Conservation (phyloP, 1,139 yeast genomes). For the Hyphopichia buzzinii region DNA sequence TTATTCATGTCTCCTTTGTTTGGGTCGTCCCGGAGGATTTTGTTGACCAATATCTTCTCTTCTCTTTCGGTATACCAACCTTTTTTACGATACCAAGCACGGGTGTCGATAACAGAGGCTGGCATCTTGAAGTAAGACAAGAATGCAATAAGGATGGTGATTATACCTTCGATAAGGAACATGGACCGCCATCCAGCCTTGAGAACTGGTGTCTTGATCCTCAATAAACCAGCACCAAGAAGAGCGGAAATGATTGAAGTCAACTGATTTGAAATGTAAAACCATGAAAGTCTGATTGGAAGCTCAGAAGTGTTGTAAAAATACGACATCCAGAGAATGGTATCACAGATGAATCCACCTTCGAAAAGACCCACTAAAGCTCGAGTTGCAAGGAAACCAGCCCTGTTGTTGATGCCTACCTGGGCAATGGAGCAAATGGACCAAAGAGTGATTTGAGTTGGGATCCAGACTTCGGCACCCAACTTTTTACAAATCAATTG, state of each 20-base stretch:
- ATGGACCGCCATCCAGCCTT: conserved; percentile 34
- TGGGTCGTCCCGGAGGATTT: conserved; percentile 32
- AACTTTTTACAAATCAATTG: conserved; percentile 30
- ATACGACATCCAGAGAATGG: conserved; percentile 31
- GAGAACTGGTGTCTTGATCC: conserved; percentile 11
- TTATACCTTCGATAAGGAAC: conserved; percentile 32
- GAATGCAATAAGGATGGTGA: conserved; percentile 29
- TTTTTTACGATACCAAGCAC: conserved; percentile 23
- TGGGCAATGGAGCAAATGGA: conserved; percentile 25
- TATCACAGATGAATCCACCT: conserved; percentile 32
- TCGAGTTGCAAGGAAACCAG: conserved; percentile 24
- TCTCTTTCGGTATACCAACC: conserved; percentile 40
- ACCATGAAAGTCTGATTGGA: conserved; percentile 24
- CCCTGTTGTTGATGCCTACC: conserved; percentile 16
- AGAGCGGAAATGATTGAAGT: conserved; percentile 22
- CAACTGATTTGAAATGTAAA: conserved; percentile 27
- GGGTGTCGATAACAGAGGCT: conserved; percentile 31
- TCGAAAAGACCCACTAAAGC: conserved; percentile 28
- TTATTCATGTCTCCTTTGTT: conserved; percentile 34
- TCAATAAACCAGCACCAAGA: conserved; percentile 31
- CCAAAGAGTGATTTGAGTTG: conserved; percentile 27
- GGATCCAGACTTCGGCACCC: conserved; percentile 36
- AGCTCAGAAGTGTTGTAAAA: conserved; percentile 26
- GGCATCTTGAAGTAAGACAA: conserved; percentile 32
- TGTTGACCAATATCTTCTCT: conserved; percentile 29